Evolutionary conservation across 331 rosid species (phyloP).

Genomic region (Malus hybrid): DNA sequence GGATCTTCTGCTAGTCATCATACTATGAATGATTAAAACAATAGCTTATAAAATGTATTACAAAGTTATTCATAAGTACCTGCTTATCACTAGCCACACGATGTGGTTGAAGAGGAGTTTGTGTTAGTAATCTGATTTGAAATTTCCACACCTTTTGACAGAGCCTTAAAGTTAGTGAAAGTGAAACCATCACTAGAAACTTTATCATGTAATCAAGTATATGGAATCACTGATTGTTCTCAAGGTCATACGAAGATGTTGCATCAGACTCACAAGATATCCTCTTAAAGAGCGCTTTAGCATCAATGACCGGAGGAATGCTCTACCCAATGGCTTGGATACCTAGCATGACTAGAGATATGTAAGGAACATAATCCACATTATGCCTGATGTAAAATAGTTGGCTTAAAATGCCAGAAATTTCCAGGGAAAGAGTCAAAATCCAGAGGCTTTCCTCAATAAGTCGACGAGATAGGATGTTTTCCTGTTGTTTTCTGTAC

Average conservation of each 20-base stretch:
- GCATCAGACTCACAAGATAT: constrained; percentile 40
- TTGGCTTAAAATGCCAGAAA: constrained; percentile 68
- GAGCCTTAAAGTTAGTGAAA: constrained; percentile 69
- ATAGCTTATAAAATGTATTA: constrained; percentile 54
- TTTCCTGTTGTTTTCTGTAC: constrained; percentile 76
- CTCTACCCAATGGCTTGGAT: constrained; percentile 78
- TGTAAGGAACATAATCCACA: constrained; percentile 57
- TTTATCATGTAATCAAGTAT: constrained; percentile 67
- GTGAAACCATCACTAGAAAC: constrained; percentile 58
- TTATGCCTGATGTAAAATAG: constrained; percentile 47
- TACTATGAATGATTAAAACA: constrained; percentile 45
- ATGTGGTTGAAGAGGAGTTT: constrained; percentile 45
- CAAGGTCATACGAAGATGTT: constrained; percentile 39
- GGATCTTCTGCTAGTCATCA: constrained; percentile 30
- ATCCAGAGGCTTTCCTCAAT: constrained; percentile 76
- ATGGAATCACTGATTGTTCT: constrained; percentile 47
- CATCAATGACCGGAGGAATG: constrained; percentile 77
- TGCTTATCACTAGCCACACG: constrained; percentile 59
- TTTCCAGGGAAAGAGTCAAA: constrained; percentile 70
- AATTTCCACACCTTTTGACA: constrained; percentile 92
- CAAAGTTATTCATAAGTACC: constrained; percentile 43
- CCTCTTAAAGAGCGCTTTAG: constrained; percentile 77
- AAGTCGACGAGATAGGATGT: constrained; percentile 66
- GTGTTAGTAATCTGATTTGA: constrained; percentile 57
- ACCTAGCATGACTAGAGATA: constrained; percentile 73